These are phyloP conservation scores for Stentor coeruleus DNA, from an alignment of 73 alveolate genomes.

Conservation along the genomic window DNA sequence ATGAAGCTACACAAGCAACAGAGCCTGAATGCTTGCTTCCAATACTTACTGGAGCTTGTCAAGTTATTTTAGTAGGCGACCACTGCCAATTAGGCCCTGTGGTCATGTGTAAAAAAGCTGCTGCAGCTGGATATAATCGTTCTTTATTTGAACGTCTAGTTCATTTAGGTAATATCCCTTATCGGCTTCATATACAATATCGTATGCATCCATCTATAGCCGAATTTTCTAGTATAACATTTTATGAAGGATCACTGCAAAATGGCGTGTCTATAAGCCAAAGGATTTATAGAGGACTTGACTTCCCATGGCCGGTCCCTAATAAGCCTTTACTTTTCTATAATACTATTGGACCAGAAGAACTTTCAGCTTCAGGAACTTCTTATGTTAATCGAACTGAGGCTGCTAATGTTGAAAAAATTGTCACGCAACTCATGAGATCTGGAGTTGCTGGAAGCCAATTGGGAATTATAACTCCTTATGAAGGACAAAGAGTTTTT, in stretches of 20 bases:
- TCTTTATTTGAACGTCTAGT: constrained; percentile 97
- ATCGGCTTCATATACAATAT: constrained; percentile 94
- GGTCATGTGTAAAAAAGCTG: constrained; percentile 98
- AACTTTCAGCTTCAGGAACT: constrained; percentile 98
- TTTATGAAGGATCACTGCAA: constrained; percentile 90
- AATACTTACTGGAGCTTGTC: constrained; percentile 82
- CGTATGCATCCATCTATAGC: constrained; percentile 99
- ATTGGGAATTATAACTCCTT: constrained; percentile 99
- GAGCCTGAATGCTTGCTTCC: constrained; percentile 98
- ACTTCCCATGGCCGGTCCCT: constrained; percentile 96
- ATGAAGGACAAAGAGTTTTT: constrained; percentile 98
- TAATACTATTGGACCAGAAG: constrained; percentile 94
- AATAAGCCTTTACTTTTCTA: constrained; percentile 96
- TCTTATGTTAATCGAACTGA: constrained; percentile 96
- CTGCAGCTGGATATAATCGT: constrained; percentile 96
- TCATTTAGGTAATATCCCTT: constrained; percentile 88
- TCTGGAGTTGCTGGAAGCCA: constrained; percentile 90
- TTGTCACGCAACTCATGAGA: constrained; percentile 84
- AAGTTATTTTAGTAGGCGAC: constrained; percentile 96
- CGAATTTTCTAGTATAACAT: constrained; percentile 96
- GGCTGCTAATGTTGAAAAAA: constrained; percentile 90
- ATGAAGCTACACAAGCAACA: constrained; percentile 89
- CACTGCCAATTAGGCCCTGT: constrained; percentile 99
- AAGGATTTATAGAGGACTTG: constrained; percentile 79
- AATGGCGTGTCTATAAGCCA: constrained; percentile 93